Evolutionary conservation across 192 early-diverging fungal species (phyloP).

Genomic region (Coemansia biformis): DNA sequence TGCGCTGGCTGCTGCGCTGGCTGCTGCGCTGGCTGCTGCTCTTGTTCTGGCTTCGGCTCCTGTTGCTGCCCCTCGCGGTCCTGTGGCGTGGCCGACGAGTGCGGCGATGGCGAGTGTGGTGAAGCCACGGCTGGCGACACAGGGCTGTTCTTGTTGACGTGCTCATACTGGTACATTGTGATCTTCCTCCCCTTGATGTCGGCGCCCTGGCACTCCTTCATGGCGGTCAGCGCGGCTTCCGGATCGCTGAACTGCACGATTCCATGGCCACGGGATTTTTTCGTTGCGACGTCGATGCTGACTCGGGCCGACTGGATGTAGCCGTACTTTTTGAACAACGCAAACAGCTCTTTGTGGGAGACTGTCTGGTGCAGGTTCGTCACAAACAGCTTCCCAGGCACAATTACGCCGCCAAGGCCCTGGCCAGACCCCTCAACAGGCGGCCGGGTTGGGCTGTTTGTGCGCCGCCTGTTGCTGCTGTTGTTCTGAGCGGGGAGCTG

Average conservation of each 20-base stretch:
- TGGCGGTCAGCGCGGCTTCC: constrained; percentile 34
- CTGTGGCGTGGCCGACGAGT: background rate
- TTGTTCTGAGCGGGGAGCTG: constrained; percentile 1
- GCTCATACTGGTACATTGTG: constrained; percentile 50
- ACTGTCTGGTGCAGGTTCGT: constrained; percentile 50
- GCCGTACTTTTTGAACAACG: constrained; percentile 52
- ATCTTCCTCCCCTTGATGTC: constrained; percentile 52
- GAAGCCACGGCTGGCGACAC: background rate
- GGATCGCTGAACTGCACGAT: constrained; percentile 51
- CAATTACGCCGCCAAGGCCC: constrained; percentile 44
- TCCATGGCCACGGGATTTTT: constrained; percentile 46
- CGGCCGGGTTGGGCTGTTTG: constrained; percentile 9
- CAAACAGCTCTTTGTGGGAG: constrained; percentile 53
- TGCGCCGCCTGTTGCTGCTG: constrained; percentile 8
- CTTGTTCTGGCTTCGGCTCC: too few relatives aligned
- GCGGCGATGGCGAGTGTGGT: constrained; percentile 1
- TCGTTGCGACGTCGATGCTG: constrained; percentile 43
- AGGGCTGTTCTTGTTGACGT: constrained; percentile 36
- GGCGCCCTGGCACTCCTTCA: constrained; percentile 42
- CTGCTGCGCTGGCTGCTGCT: background rate
- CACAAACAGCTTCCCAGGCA: constrained; percentile 51
- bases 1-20: background rate
- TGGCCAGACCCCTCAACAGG: constrained; percentile 13
- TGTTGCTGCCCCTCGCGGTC: background rate
- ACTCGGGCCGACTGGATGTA: constrained; percentile 51